Conservation (phyloP, 192 early-diverging fungal species). For the Podila minutissima region DNA sequence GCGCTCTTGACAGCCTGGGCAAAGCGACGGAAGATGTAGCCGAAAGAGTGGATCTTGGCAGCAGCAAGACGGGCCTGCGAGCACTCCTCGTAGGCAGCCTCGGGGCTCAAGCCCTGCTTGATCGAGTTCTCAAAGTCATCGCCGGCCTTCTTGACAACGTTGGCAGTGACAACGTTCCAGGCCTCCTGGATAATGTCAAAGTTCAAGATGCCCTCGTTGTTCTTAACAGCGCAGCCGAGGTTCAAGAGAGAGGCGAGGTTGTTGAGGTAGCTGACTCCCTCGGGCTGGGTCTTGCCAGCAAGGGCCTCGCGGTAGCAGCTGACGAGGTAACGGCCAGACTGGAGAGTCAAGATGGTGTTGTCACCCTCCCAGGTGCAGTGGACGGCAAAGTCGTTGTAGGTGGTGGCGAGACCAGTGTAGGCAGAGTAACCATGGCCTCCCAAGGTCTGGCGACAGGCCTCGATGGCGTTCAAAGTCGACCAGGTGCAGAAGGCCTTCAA, state of each 20-base stretch:
- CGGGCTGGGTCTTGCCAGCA: slow-evolving; percentile 80
- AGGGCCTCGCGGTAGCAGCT: slow-evolving; percentile 73
- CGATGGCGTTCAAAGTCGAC: slow-evolving; percentile 89
- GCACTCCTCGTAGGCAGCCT: slow-evolving; percentile 89
- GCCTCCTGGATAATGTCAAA: slow-evolving; percentile 78
- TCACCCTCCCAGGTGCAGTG: slow-evolving; percentile 92
- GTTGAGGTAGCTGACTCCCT: slow-evolving; percentile 82
- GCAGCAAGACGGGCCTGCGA: slow-evolving; percentile 85
- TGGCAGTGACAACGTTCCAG: slow-evolving; percentile 84
- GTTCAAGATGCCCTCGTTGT: slow-evolving; percentile 58
- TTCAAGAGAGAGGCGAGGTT: slow-evolving; percentile 58
- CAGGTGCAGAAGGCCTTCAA: slow-evolving; percentile 96
- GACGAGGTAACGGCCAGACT: slow-evolving; percentile 88
- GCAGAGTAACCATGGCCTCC: slow-evolving; percentile 95
- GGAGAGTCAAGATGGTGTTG: slow-evolving; percentile 92
- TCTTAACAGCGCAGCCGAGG: slow-evolving; percentile 62
- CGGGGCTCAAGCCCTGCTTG: slow-evolving; percentile 73
- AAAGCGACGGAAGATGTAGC: slow-evolving; percentile 88
- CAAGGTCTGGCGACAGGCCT: slow-evolving; percentile 89
- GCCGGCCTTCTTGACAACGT: slow-evolving; percentile 84
- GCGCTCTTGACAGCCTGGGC: slow-evolving; percentile 75
- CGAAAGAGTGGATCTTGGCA: slow-evolving; percentile 87
- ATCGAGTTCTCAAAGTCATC: slow-evolving; percentile 77
- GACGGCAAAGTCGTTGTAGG: slow-evolving; percentile 90
- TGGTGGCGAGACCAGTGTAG: slow-evolving; percentile 88